Percentiles rank a stretch among this genome's conserved stretches.
Conservation (phyloP, 1,284 basidiomycete genomes). For the Malassezia obtusa region DNA sequence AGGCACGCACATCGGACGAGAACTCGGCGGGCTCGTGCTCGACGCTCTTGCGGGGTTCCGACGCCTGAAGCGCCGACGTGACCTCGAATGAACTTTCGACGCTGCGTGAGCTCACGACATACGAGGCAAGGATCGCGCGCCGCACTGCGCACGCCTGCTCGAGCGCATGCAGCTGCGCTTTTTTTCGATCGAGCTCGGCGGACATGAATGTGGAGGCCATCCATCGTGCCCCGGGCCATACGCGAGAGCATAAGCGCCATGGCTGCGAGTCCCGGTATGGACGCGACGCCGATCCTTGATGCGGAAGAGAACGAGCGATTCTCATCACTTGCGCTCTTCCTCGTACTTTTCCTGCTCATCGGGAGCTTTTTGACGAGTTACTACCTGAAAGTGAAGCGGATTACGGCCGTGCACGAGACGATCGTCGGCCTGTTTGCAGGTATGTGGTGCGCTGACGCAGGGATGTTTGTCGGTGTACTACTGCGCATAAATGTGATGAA, state of each 20-base stretch:
- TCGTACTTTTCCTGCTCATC: constrained; percentile 87
- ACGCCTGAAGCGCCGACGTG: background rate
- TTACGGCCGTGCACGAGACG: constrained; percentile 92
- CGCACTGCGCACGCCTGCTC: constrained; percentile 9
- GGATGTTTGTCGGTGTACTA: constrained; percentile 88
- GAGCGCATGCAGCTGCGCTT: constrained; percentile 1
- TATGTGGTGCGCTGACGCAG: constrained; percentile 6
- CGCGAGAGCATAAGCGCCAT: background rate
- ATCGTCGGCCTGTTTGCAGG: constrained; percentile 85
- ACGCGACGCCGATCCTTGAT: constrained; percentile 15
- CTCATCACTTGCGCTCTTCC: constrained; percentile 45
- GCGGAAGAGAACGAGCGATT: constrained; percentile 43
- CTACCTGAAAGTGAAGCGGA: constrained; percentile 91
- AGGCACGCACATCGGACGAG: constrained; percentile 3
- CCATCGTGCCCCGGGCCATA: background rate
- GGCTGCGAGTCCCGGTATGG: background rate
- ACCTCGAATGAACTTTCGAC: constrained; percentile 5
- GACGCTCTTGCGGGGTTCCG: background rate
- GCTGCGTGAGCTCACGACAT: background rate
- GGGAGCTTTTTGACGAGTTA: constrained; percentile 92
- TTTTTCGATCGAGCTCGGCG: background rate
- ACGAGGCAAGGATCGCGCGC: constrained; percentile 8
- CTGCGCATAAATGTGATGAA: constrained; percentile 82
- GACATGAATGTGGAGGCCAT: constrained; percentile 3
- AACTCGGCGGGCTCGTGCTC: too few relatives aligned